Base-by-base conservation (phyloP, 768 basidiomycete species). In the Boletus sensibilis region DNA sequence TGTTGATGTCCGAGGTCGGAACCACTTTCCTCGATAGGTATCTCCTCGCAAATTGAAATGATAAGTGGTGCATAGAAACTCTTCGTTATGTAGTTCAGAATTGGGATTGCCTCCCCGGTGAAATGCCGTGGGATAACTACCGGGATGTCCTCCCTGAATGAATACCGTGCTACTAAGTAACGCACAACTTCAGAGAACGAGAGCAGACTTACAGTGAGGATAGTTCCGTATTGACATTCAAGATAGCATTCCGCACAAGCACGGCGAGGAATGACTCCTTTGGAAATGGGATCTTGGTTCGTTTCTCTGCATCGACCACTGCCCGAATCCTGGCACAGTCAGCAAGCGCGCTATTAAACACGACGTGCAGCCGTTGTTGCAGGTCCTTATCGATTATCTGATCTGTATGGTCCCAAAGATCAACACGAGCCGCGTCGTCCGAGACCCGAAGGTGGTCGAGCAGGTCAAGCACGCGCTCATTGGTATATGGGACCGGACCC, bases 251-350 rank as follows among this genome's bases (percentile, higher is more conserved):
- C 14, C 58, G 56, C 21, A 52, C 55, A 2, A 56, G 54, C 27
- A 55, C 4, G 16, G 37, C 48, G 27, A 55, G 54, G 41, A 58
- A 56, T 0, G 57, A 58, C 20, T 59, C 54, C n/a, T 59, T 56
- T n/a, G 54, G 54, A 38, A 14, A 47, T 14, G 13, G 27, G 0
- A 13, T 51, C 2, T 6, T 14, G 7, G 58, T 51, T 4, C 29
- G 14, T 3, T 21, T 9, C 27, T 58, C 57, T 35, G 41, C 13
- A 13, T 50, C 20, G 16, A 56, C n/a, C 5, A 51, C 57, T 23
- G 53, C 49, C 10, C 18, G 57, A 12, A 59, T 46, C 34, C 57
- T 46, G 27, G 49, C 49, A 7, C 57, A 56, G 21, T 56, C 57
- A 1, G 45, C 23, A 16, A 58, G 53, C 13, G 44, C 48, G 2